A percentile compares a stretch with the other conserved stretches of the same genome.
These are phyloP conservation scores for Cucumis melo DNA, from an alignment of 306 rosid genomes.

Conservation along the genomic window DNA sequence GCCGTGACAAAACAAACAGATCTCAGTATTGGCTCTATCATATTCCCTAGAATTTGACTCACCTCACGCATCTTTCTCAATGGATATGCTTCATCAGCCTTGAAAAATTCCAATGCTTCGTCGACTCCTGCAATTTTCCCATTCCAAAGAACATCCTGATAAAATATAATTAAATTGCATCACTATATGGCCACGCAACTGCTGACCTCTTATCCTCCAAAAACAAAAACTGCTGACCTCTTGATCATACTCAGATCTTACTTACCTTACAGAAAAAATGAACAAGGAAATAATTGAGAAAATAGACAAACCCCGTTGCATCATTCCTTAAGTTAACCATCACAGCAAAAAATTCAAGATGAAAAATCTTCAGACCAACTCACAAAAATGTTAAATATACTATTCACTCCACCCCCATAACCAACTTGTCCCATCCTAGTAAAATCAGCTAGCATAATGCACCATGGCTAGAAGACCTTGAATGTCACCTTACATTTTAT, in stretches of 20 bases:
- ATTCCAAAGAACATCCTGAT: slow-evolving; percentile 86
- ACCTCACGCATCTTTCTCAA: slow-evolving; percentile 59
- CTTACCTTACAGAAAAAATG: background rate
- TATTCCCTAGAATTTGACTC: slow-evolving; percentile 13
- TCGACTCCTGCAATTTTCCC: slow-evolving; percentile 73
- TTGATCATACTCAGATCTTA: background rate
- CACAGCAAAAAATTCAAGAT: background rate
- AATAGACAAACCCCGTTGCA: background rate
- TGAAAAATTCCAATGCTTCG: slow-evolving; percentile 64
- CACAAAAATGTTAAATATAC: background rate
- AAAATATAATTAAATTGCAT: background rate
- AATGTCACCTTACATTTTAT: background rate
- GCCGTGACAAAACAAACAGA: background rate
- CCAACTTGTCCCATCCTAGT: background rate
- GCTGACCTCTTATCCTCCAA: no score
- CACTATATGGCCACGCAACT: background rate
- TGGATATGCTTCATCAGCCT: slow-evolving; percentile 77
- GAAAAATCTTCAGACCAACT: background rate
- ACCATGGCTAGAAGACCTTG: background rate
- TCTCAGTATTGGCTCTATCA: background rate
- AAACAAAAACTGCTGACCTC: no score
- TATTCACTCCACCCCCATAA: background rate
- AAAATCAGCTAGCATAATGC: background rate
- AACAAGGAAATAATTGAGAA: background rate
- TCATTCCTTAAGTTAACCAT: background rate